A percentile compares a stretch with the other conserved stretches of the same genome.
Conservation (phyloP, 192 early-diverging fungal species). For the Backusella circina region DNA sequence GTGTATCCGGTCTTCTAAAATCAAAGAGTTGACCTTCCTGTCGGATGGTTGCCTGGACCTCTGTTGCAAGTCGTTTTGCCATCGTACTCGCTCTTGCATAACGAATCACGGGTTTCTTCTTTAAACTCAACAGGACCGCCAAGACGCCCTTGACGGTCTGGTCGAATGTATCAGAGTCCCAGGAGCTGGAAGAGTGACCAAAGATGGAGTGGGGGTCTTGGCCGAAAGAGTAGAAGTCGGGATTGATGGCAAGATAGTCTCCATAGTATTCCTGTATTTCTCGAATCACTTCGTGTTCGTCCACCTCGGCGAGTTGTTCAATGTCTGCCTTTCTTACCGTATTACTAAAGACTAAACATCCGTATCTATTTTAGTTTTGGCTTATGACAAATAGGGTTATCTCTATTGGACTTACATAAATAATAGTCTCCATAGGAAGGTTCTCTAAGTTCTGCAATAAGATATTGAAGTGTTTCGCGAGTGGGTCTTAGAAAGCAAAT, state of each 20-base stretch:
- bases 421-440: constrained; percentile 97
- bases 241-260: constrained; percentile 83
- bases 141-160: constrained; percentile 77
- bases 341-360: constrained; percentile 82
- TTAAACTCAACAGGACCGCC: constrained; percentile 76
- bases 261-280: constrained; percentile 97
- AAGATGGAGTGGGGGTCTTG: constrained; percentile 67
- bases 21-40: constrained; percentile 74
- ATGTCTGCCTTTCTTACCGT: constrained; percentile 88
- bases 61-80: constrained; percentile 78
- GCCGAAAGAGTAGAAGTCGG: constrained; percentile 79
- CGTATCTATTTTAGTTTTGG: no score
- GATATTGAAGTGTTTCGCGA: constrained; percentile 73
- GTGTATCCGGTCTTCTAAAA: constrained; percentile 73
- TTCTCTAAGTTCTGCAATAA: constrained; percentile 87
- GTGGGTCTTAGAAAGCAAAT: constrained; percentile 90
- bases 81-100: constrained; percentile 82
- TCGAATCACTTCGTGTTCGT: constrained; percentile 89
- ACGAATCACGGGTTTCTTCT: constrained; percentile 89
- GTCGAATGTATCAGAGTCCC: constrained; percentile 77
- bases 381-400: no score
- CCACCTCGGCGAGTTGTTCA: constrained; percentile 92
- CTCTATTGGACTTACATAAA: constrained; percentile 59
- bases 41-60: constrained; percentile 62
- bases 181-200: constrained; percentile 76